Evolutionary conservation across 2,329 filamentous ascomycete genomes (phyloP), one percentile per base, ranked within the genome.

Genomic region (Cyanodermella asteris): DNA sequence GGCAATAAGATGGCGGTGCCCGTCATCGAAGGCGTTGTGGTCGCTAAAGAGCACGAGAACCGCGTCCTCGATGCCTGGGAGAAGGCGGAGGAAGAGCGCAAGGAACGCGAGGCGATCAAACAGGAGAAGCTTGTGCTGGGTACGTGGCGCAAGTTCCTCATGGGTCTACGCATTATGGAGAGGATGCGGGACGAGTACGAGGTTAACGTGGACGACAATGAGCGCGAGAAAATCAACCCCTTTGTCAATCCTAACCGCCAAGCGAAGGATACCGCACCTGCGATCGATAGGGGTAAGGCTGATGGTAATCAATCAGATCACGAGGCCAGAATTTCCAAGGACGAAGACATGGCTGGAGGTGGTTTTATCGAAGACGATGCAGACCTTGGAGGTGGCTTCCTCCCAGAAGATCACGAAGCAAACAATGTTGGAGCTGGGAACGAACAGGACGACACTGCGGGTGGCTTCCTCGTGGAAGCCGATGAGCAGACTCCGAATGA

Each of bases 321-420:
- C n/a, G n/a, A n/a, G n/a, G n/a, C n/a, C n/a, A n/a, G n/a, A n/a
- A n/a, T n/a, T n/a, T n/a, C n/a, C n/a, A n/a, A n/a, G n/a, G n/a
- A n/a, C n/a, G n/a, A n/a, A 76, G 58, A 97, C 81, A 69, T 90
- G 91, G 63, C 97, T 87, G 43, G 75, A 76, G 52, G 75, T 91
- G 61, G 65, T 53, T 73, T 97, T 97, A 69, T 97, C 87, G 62
- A 97, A 80, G 53, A 94, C 68, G 60, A 97, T 87, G 59, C 14
- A 8, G 22, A 26, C 15, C 18, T 22, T 12, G 34, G 30, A 7
- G 31, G 29, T 5, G 29, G 30, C 7, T 35, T 34, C 18, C 18
- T 32, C 6, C 18, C 25, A 19, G 27, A 25, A 16, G 31, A 18
- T 7, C 21, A 30, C 28, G 23, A 27, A 7, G 25, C 29, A 19